phyloP scores from a whole-genome alignment of 2,329 filamentous ascomycete genomes.

The Colletotrichum sp. region DNA sequence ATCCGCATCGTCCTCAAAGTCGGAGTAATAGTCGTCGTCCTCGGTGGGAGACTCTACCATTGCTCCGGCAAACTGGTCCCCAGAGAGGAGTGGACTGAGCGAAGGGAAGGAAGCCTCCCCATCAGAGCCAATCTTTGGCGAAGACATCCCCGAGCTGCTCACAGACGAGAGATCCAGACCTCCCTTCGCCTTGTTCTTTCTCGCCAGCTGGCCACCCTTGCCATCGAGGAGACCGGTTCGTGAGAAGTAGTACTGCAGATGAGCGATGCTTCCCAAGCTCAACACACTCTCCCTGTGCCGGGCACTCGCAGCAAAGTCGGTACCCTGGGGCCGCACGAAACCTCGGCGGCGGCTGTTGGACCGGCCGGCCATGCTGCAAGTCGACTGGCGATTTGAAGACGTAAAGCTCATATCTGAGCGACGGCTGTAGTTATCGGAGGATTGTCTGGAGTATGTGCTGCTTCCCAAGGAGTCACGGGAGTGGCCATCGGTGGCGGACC shows the following conservation, averaged over 20 bases:
- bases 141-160: conserved; percentile 38
- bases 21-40: conserved; percentile 54
- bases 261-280: conserved; percentile 94
- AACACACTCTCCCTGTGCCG: conserved; percentile 92
- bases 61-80: conserved; percentile 38
- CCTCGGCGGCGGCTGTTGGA: conserved; percentile 67
- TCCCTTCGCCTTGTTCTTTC: conserved; percentile 68
- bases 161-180: conserved; percentile 61
- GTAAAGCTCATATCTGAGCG: conserved; percentile 46
- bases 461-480: conserved; percentile 62
- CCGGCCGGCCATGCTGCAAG: conserved; percentile 44
- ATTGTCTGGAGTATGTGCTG: conserved; percentile 65
- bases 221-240: conserved; percentile 91
- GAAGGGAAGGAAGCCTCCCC: conserved; percentile 64
- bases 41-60: conserved; percentile 55
- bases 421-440: conserved; percentile 62
- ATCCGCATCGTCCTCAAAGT: conserved; percentile 71
- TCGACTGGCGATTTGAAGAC: conserved; percentile 49
- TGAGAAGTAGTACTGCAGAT: conserved; percentile 98
- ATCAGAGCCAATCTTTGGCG: conserved; percentile 50
- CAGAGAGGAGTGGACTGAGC: conserved; percentile 61
- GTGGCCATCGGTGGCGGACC: conserved; percentile 53
- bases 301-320: conserved; percentile 89
- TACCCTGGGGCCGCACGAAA: conserved; percentile 86
- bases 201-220: conserved; percentile 85